Evolutionary conservation across 352 stramenopile species (phyloP).

Genomic region (Pelagophyceae sp.): DNA sequence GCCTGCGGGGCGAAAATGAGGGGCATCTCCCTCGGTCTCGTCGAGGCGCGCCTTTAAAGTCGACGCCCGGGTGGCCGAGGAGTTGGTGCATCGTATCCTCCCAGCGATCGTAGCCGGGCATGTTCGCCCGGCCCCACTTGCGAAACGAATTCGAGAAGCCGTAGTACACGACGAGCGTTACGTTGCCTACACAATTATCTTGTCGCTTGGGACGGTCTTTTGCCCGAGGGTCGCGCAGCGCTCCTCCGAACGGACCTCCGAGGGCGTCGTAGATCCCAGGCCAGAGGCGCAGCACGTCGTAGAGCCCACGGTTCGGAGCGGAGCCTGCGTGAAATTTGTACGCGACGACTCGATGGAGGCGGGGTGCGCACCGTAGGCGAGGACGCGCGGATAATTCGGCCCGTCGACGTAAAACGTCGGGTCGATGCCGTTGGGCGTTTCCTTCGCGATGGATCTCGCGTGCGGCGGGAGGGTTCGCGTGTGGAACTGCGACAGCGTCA

Average conservation of each 20-base stretch:
- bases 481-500: conserved; percentile 69
- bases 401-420: conserved; percentile 51
- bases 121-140: conserved; percentile 44
- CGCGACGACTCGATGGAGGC: too few relatives aligned
- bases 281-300: conserved; percentile 58
- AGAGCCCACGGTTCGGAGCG: conserved; percentile 63
- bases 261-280: conserved; percentile 41
- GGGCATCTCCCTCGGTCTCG: too few relatives aligned
- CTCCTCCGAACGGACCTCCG: not conserved
- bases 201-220: too few relatives aligned
- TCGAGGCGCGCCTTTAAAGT: conserved; percentile 56
- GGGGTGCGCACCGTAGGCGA: conserved; percentile 82
- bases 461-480: conserved; percentile 43
- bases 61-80: conserved; percentile 47
- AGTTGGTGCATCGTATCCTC: conserved; percentile 43
- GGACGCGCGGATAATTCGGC: conserved; percentile 48
- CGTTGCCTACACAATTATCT: too few relatives aligned
- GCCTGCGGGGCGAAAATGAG: too few relatives aligned
- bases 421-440: conserved; percentile 65
- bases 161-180: conserved; percentile 69
- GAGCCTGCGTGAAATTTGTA: too few relatives aligned
- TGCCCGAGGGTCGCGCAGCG: too few relatives aligned
- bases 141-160: conserved; percentile 68
- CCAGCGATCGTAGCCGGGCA: conserved; percentile 56
- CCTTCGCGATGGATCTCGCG: conserved; percentile 46